Evolutionary conservation across 768 basidiomycete genomes (phyloP).

Genomic region (Sutorius australiensis): DNA sequence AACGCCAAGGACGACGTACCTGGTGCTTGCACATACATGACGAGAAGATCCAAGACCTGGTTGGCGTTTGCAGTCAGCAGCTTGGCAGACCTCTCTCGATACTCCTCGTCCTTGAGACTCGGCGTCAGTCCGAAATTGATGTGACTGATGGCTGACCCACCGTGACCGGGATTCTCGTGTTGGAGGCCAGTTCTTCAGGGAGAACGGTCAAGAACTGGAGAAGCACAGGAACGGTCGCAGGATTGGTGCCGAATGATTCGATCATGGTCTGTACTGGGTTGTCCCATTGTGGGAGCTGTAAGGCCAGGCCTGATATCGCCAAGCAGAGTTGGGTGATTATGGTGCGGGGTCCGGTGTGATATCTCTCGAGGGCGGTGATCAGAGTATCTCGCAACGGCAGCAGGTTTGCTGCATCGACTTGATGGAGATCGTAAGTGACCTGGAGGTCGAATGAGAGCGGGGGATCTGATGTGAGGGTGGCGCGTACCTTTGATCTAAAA

Average conservation of each 20-base stretch:
- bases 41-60: conserved; percentile 71
- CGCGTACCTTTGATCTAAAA: conserved; percentile 83
- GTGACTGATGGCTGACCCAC: conserved; percentile 46
- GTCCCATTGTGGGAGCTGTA: conserved; percentile 85
- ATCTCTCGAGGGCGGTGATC: conserved; percentile 66
- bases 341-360: conserved; percentile 73
- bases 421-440: conserved; percentile 93
- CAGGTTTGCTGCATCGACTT: conserved; percentile 72
- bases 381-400: conserved; percentile 86
- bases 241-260: conserved; percentile 79
- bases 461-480: background rate
- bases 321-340: conserved; percentile 89
- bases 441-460: conserved; percentile 41
- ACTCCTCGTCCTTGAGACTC: conserved; percentile 66
- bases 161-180: conserved; percentile 83
- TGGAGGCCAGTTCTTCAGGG: conserved; percentile 83
- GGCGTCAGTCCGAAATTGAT: conserved; percentile 9
- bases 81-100: conserved; percentile 52
- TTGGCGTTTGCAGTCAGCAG: conserved; percentile 66
- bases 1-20: conserved; percentile 49
- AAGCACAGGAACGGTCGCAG: conserved; percentile 75
- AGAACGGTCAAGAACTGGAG: conserved; percentile 87
- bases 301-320: conserved; percentile 83
- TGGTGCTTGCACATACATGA: conserved; percentile 83
- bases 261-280: conserved; percentile 80